Conservation (phyloP, 108 stramenopile genomes). For the Epipyxis sp. region DNA sequence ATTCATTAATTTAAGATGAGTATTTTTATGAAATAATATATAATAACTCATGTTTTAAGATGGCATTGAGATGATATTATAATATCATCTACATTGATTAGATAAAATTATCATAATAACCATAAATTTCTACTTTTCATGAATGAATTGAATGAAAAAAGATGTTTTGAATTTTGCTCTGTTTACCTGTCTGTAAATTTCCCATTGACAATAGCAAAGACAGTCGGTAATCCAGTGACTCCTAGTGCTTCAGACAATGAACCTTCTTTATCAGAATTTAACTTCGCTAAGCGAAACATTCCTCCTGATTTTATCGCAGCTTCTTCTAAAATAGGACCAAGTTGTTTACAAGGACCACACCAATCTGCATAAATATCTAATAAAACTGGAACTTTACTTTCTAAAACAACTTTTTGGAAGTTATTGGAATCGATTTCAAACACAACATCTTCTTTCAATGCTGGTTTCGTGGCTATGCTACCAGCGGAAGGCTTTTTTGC, state of each 20-base stretch:
- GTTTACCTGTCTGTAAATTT: slow-evolving; percentile 70
- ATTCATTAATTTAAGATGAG: too few relatives aligned
- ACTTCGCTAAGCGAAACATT: slow-evolving; percentile 71
- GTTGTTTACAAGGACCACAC: slow-evolving; percentile 70
- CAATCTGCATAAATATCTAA: slow-evolving; percentile 54
- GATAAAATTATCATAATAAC: too few relatives aligned
- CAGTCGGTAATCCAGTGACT: slow-evolving; percentile 73
- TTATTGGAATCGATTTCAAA: slow-evolving; percentile 42
- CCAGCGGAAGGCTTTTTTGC: neutral
- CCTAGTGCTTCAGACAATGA: slow-evolving; percentile 65
- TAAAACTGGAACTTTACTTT: slow-evolving; percentile 50
- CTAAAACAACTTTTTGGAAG: slow-evolving; percentile 50
- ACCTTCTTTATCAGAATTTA: slow-evolving; percentile 75
- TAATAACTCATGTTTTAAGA: too few relatives aligned
- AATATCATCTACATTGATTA: too few relatives aligned
- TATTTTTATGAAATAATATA: too few relatives aligned
- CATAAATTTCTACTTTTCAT: too few relatives aligned
- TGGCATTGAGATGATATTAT: too few relatives aligned
- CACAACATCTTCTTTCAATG: slow-evolving; percentile 45
- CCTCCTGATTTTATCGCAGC: slow-evolving; percentile 74
- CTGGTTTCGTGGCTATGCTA: slow-evolving; percentile 15
- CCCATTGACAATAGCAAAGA: slow-evolving; percentile 74
- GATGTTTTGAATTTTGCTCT: too few relatives aligned
- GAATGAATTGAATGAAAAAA: too few relatives aligned
- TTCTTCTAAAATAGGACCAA: slow-evolving; percentile 74